phyloP scores from a whole-genome alignment of 2,329 filamentous ascomycete genomes.

The Trichophyton mentagrophytes region DNA sequence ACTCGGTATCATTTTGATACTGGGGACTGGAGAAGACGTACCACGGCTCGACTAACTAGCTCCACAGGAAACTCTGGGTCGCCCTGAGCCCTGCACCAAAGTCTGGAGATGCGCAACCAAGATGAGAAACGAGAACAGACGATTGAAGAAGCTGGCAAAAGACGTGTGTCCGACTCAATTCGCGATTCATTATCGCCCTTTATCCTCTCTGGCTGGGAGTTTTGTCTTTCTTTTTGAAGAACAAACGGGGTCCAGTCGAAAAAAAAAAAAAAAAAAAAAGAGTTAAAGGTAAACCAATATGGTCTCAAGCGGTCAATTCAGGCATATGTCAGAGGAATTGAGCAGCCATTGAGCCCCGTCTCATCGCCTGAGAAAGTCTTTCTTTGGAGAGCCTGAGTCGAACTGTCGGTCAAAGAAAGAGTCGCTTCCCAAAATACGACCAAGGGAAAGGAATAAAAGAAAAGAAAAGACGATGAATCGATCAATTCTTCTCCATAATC shows the following conservation, averaged over 20 bases:
- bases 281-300: not conserved
- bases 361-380: not conserved
- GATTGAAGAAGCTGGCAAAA: not conserved
- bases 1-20: too few relatives aligned
- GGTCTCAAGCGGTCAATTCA: not conserved
- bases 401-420: not conserved
- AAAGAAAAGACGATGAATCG: not conserved
- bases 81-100: not conserved
- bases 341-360: conserved; percentile 1
- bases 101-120: not conserved
- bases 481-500: conserved; percentile 3
- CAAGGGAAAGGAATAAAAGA: not conserved
- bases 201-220: not conserved
- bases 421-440: too few relatives aligned
- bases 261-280: not conserved
- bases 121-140: not conserved
- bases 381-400: not conserved
- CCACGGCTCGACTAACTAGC: not conserved
- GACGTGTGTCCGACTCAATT: conserved; percentile 3
- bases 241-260: not conserved
- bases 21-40: not conserved
- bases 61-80: not conserved
- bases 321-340: not conserved
- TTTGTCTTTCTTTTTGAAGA: not conserved
- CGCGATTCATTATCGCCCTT: conserved; percentile 2